A percentile compares a stretch with the other conserved stretches of the same genome.
Evolutionary conservation across 2,329 filamentous ascomycete genomes (phyloP).

Genomic region (Annulohypoxylon truncatum): DNA sequence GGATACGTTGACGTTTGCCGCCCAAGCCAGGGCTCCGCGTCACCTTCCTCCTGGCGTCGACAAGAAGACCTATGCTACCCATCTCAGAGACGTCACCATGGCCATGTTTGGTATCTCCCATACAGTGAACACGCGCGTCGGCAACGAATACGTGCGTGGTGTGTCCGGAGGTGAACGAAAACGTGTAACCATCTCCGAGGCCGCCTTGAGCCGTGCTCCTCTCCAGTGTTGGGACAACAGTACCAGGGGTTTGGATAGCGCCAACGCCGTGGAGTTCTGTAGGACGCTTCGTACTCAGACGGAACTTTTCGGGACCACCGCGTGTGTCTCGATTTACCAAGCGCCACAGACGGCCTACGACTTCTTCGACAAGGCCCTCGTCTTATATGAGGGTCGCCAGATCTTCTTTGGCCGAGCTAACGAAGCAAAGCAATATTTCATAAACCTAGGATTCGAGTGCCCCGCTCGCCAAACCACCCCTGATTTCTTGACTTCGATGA

Average conservation of each 20-base stretch:
- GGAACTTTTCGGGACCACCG: constrained; percentile 73
- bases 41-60: constrained; percentile 69
- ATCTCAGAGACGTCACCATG: constrained; percentile 78
- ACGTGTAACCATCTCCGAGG: constrained; percentile 73
- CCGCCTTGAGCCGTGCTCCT: constrained; percentile 67
- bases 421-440: constrained; percentile 72
- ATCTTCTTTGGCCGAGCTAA: constrained; percentile 72
- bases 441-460: constrained; percentile 74
- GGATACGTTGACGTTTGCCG: constrained; percentile 83
- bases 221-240: constrained; percentile 79
- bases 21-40: constrained; percentile 74
- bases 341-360: constrained; percentile 74
- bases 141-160: constrained; percentile 80
- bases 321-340: constrained; percentile 80
- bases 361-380: constrained; percentile 68
- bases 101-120: constrained; percentile 80
- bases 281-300: constrained; percentile 74
- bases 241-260: constrained; percentile 78
- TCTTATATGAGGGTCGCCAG: constrained; percentile 70
- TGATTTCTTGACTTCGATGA: constrained; percentile 79
- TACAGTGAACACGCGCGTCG: constrained; percentile 77
- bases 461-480: constrained; percentile 75
- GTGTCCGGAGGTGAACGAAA: constrained; percentile 80
- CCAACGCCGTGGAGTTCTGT: constrained; percentile 80
- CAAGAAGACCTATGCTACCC: constrained; percentile 66